Evolutionary conservation across 148 eudicot species (phyloP), one percentile per base, ranked within the genome.

Genomic region (Bassia scoparia): DNA sequence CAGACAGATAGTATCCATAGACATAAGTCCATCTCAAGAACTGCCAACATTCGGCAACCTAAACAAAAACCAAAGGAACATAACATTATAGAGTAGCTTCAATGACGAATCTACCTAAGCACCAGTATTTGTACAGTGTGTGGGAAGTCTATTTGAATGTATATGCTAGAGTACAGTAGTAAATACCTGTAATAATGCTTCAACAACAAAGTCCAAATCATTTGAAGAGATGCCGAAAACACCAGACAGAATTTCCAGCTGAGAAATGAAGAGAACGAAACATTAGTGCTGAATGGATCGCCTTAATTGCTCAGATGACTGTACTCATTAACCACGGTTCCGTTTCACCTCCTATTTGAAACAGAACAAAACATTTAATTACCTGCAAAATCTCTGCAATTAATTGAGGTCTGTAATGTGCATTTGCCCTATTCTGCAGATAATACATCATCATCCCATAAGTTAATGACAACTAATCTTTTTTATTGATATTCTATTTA

Each of bases 21-120:
- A 83, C 89, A 77, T 84, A 71, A n/a, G 81, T 84, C 90, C 90
- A 89, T 72, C 85, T 89, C 23, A 89, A 52, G n/a, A 87, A 76
- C 29, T 81, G 78, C 81, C 89, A 84, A 68, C 87, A 87, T 75
- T 85, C 83, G 21, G 78, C 83, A 30, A 82, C 76, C 85, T 89
- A 67, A 73, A 6, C 23, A 43, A 70, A 65, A 70, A 11, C 0
- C 56, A 38, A 2, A 17, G 11, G 17, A 72, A 17, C 26, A 35
- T 26, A 35, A 63, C 17, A n/a, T 37, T 38, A 24, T 7, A 26
- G 21, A 27, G 35, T 16, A 35, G 31, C 12, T 1, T 3, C 60
- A 23, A 26, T 10, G 21, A 18, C 34, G 3, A 33, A 62, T 33
- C 44, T 14, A 59, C 63, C 63, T 4, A 4, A 59, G 20, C 29